Base-by-base conservation (phyloP, 2,329 filamentous ascomycete genomes). In the Raffaelea albimanens region DNA sequence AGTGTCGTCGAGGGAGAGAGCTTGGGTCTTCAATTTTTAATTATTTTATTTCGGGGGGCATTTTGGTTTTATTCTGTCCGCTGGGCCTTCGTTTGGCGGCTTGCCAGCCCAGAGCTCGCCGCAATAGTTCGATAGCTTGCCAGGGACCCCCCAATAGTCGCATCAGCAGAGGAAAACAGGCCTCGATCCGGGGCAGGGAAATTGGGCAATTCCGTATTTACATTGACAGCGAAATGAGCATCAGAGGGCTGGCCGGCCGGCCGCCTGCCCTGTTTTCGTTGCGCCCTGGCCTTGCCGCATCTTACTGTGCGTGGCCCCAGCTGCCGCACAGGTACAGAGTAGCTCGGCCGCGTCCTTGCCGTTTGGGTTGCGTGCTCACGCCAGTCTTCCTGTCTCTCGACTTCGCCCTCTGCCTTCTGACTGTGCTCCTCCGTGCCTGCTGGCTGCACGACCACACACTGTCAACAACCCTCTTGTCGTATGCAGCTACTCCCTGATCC, bases 171-270 rank as follows among this genome's bases (percentile, higher is more conserved):
- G n/a, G n/a, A 16, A 7, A 38, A 38, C 34, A 19, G 18, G 14
- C n/a, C 34, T 7, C 34, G 7, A 29, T 29, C 7, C 25, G 25
- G 34, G 31, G 22, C 11, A 41, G 50, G 50, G 50, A 51, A 49
- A 51, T 51, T 51, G 44, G 40, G 36, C 36, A 46, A 40, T 46
- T 44, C 46, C 46, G 34, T 38, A 16, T 38, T n/a, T 38, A 5
- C 18, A 38, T 16, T 5, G 34, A n/a, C 8, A 38, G 34, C 34
- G 34, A 38, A 38, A 38, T 38, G 34, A 38, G 34, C 34, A 16
- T 38, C 18, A 16, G 14, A 38, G 34, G 18, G 34, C 34, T 38
- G 34, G 5, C 18, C 13, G 34, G 34, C 14, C 34, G 25, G 25
- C 25, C 14, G 34, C 8, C 18, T 38, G 34, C 14, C 34, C 14